Base-by-base conservation (phyloP, 352 stramenopile genomes). In the Elongisporangium anandrum region DNA sequence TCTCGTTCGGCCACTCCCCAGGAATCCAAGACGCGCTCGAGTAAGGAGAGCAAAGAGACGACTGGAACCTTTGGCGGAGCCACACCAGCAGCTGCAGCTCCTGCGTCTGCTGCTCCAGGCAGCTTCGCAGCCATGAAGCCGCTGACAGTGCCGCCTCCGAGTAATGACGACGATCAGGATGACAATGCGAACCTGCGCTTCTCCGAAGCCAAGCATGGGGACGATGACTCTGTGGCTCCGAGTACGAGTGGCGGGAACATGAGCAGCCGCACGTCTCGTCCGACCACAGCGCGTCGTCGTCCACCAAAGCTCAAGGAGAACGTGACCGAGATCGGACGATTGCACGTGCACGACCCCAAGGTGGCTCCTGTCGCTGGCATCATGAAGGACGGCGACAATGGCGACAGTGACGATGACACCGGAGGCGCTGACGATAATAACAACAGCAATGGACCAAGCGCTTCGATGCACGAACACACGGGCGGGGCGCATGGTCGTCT, bases 301-400 rank as follows among this genome's bases (percentile, higher is more conserved):
- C 88, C 88, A 15, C 88, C 85, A 26, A 94, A 94, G 67, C 81
- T 96, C 41, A 94, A 95, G 66, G 83, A 94, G 57, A 93, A 95
- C 55, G 85, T 91, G 26, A 93, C 80, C 3, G 85, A 93, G 50
- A 79, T 90, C 13, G 75, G 77, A 1, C 73, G 82, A 12, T 65
- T 90, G 39, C 66, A 87, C 54, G 81, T 88, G 29, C 69, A 85
- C 47, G 90, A 96, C 57, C 73, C 87, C 17, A 97, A 96, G 64
- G 87, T 91, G 20, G 76, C 74, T 29, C 77, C 81, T 0, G 79
- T 87, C 8, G 77, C 69, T 8, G 81, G 81, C 2, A 88, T 92
- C 61, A 93, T 94, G 83, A 93, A 91, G 56, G 85, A 94, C 50
- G 83, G 81, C 38, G 85, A 90, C 54, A 90, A 87, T 49, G 77